A percentile compares a stretch with the other conserved stretches of the same genome.
phyloP scores from a whole-genome alignment of 306 rosid genomes.

The Cicer pinnatifidum region DNA sequence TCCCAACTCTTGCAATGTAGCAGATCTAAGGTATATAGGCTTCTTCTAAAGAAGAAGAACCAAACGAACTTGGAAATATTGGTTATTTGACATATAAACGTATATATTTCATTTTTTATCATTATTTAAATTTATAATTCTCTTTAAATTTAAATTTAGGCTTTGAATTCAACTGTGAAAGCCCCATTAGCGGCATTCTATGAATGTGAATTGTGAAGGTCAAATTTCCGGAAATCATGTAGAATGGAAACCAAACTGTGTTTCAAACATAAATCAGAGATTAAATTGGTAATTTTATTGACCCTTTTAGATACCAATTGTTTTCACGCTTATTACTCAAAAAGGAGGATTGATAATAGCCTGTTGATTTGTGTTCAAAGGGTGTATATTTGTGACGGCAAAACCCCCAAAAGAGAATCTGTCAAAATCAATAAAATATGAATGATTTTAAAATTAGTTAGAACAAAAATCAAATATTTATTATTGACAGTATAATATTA shows the following conservation, averaged over 20 bases:
- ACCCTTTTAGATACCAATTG: slow-evolving; percentile 36
- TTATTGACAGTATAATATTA: too few relatives aligned
- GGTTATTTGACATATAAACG: too few relatives aligned
- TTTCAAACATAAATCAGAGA: slow-evolving; percentile 31
- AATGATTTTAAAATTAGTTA: too few relatives aligned
- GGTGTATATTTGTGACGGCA: slow-evolving; percentile 27
- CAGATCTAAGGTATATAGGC: too few relatives aligned
- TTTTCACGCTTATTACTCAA: slow-evolving; percentile 33
- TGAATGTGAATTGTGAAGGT: slow-evolving; percentile 23
- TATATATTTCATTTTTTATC: too few relatives aligned
- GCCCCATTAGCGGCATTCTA: slow-evolving; percentile 34
- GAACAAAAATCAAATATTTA: too few relatives aligned
- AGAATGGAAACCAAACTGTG: slow-evolving; percentile 20
- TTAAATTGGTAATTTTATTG: neutral
- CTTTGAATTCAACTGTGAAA: slow-evolving; percentile 32
- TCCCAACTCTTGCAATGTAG: too few relatives aligned
- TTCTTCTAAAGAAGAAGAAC: too few relatives aligned
- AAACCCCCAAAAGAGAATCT: too few relatives aligned
- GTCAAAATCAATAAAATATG: too few relatives aligned
- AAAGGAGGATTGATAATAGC: neutral
- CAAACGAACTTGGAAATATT: accelerated
- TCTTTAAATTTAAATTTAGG: too few relatives aligned
- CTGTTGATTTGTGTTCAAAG: neutral
- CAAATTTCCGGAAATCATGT: slow-evolving; percentile 6
- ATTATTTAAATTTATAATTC: too few relatives aligned